Base-by-base conservation (phyloP, 2,329 filamentous ascomycete species). In the Aspergillus latus region DNA sequence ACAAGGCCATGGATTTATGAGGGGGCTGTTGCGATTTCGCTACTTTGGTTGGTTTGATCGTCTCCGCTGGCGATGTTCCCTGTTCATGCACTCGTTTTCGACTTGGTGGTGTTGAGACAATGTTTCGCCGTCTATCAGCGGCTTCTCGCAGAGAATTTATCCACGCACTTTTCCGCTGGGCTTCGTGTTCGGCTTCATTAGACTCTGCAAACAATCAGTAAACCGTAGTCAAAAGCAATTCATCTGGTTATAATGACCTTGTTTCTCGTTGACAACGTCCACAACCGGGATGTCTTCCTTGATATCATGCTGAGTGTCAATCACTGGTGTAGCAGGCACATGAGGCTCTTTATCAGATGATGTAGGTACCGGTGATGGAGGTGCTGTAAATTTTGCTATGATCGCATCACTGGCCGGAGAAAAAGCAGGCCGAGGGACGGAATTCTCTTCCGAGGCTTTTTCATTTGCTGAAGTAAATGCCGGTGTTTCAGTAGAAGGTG, bases 1-100 rank as follows among this genome's bases (percentile, higher is more conserved):
- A 64, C 37, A 69, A 52, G 26, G 70, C 66, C 60, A 71, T 57
- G 4, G 72, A 67, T 43, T 62, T 56, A 52, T 66, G 55, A 10
- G 63, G 59, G 4, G 49, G 45, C 6, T 57, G 37, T 13, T 67
- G 62, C 0, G 61, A 32, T 40, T 66, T 60, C 1, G 62, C 59
- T 7, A 64, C 50, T 54, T 72, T 72, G 5, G 62, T 44, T 4
- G 54, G 56, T 51, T 73, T 74, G 2, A 62, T 40, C 13, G 53
- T 29, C 15, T 63, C 59, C 3, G 47, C 42, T 5, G 52, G 49
- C 8, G 57, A 48, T 7, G 49, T 39, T 54, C 61, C 60, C 39
- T 62, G 54, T 42, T 70, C 65, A 28, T 62, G 50, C 5, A 62
- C 54, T 34, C 72, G 64, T 60, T 74, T 74, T n/a, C 67, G 68